Evolutionary conservation across 768 basidiomycete species (phyloP).

Genomic region (Mycena polygramma): DNA sequence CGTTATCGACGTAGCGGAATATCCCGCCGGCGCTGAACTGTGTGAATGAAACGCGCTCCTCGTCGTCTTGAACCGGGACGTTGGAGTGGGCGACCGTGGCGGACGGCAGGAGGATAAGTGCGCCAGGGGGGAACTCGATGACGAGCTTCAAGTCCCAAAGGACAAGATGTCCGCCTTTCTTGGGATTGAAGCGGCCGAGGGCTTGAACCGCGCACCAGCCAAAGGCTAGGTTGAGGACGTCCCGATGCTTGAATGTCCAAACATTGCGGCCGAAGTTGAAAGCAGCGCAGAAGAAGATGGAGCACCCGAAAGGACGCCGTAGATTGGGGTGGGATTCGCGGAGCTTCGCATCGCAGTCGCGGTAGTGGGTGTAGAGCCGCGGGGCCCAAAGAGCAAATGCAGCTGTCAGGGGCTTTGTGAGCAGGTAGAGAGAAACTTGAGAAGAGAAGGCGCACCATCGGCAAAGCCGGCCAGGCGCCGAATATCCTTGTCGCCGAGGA

Average conservation of each 20-base stretch:
- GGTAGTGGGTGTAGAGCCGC: conserved; percentile 29
- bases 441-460: conserved; percentile 22
- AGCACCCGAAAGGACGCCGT: too few species aligned
- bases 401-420: conserved; percentile 5
- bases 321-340: too few species aligned
- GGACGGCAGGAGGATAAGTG: conserved; percentile 46
- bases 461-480: conserved; percentile 33
- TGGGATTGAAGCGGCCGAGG: conserved; percentile 44
- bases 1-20: conserved; percentile 44
- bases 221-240: not conserved
- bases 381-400: conserved; percentile 35
- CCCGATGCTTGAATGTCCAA: conserved; percentile 1
- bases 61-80: conserved; percentile 35
- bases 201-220: not conserved
- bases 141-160: conserved; percentile 46
- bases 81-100: conserved; percentile 46
- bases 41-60: conserved; percentile 42
- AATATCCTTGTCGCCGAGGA: conserved; percentile 19
- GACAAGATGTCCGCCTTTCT: conserved; percentile 48
- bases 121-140: conserved; percentile 43
- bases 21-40: conserved; percentile 46
- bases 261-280: conserved; percentile 35
- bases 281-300: conserved; percentile 3
- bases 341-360: not conserved
- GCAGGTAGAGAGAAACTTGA: not conserved